Evolutionary conservation across 257 asterid genomes (phyloP).

Genomic region (Vinca minor): DNA sequence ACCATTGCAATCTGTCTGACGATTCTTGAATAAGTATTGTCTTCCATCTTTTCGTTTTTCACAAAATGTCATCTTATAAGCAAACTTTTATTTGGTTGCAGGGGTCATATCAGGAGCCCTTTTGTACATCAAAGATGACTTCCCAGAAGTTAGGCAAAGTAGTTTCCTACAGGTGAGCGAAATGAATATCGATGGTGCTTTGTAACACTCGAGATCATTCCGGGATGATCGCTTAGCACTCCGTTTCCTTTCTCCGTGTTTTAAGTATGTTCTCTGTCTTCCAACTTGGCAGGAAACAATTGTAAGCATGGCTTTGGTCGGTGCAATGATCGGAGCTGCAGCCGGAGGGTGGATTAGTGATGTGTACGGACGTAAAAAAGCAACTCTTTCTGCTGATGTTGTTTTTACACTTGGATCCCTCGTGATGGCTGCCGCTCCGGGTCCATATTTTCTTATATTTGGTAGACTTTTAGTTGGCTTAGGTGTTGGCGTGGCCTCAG

Average conservation of each 20-base stretch:
- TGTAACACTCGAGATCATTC: too few species aligned
- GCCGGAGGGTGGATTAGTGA: slow-evolving; percentile 94
- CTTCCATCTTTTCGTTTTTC: not conserved
- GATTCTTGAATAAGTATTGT: not conserved
- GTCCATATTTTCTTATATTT: slow-evolving; percentile 70
- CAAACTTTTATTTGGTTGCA: slow-evolving; percentile 24
- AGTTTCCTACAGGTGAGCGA: slow-evolving; percentile 94
- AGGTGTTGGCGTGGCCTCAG: slow-evolving; percentile 92
- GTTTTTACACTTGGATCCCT: slow-evolving; percentile 67
- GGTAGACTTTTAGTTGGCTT: slow-evolving; percentile 80
- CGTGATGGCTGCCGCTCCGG: slow-evolving; percentile 82
- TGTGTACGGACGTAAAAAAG: slow-evolving; percentile 78
- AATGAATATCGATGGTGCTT: too few species aligned
- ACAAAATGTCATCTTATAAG: not conserved
- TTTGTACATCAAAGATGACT: slow-evolving; percentile 75
- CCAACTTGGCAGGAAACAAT: slow-evolving; percentile 65
- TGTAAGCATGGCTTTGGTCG: slow-evolving; percentile 96
- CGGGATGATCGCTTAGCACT: too few species aligned
- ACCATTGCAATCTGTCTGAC: too few species aligned
- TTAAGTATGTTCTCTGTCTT: not conserved
- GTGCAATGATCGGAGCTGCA: slow-evolving; percentile 89
- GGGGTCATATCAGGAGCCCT: slow-evolving; percentile 99
- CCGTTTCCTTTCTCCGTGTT: not conserved
- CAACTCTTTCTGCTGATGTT: slow-evolving; percentile 81
- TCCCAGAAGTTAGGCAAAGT: slow-evolving; percentile 64